Percentiles rank a stretch among this genome's conserved stretches.
Evolutionary conservation across 345 rosid genomes (phyloP).

Genomic region (Citrus hindsii): DNA sequence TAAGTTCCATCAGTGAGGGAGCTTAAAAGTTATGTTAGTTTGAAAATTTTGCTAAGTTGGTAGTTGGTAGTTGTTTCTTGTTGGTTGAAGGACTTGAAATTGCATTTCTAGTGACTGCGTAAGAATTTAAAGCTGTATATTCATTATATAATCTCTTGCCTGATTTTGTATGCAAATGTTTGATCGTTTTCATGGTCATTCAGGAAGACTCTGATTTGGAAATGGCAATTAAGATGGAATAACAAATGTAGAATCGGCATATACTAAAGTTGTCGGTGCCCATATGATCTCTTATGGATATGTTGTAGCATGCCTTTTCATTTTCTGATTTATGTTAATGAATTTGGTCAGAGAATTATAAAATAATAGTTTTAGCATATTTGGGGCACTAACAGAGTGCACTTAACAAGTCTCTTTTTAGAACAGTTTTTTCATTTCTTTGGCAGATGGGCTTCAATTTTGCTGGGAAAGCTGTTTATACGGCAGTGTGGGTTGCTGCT

Average conservation of each 20-base stretch:
- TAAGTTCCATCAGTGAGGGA: neutral
- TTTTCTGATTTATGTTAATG: neutral
- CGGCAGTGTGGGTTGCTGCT: slow-evolving; percentile 93
- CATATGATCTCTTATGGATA: neutral
- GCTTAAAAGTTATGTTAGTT: neutral
- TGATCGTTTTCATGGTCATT: neutral
- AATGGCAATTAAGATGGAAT: neutral
- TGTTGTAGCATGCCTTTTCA: neutral
- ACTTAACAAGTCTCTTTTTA: neutral
- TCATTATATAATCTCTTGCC: neutral
- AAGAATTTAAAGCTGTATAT: neutral
- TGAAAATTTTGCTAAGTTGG: neutral
- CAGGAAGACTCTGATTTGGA: neutral
- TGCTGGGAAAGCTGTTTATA: slow-evolving; percentile 88
- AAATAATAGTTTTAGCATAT: neutral
- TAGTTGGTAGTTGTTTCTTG: neutral
- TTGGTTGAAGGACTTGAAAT: neutral
- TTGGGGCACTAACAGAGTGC: slow-evolving; percentile 6
- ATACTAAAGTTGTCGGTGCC: neutral
- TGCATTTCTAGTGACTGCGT: neutral
- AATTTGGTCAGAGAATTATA: neutral
- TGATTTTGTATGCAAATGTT: neutral
- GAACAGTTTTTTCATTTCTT: slow-evolving; percentile 17
- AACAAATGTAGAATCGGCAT: neutral
- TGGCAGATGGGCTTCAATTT: slow-evolving; percentile 88